Evolutionary conservation across 2,329 filamentous ascomycete species (phyloP).

Genomic region (Aureobasidium sp.): DNA sequence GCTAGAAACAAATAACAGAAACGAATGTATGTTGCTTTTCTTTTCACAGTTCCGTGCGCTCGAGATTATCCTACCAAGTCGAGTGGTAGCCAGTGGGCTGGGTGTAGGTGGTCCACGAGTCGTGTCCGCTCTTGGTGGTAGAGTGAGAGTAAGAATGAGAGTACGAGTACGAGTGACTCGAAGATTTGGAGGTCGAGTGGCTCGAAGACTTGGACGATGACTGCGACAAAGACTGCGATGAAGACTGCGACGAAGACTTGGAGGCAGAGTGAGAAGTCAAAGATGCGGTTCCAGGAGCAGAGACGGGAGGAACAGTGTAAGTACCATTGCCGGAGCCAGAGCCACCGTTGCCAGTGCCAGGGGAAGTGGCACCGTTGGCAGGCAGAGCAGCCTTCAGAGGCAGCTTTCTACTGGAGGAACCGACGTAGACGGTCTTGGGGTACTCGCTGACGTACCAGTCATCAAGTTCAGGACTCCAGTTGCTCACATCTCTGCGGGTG

Average conservation of each 20-base stretch:
- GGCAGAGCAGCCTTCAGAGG: slow-evolving; percentile 33
- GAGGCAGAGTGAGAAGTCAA: neutral
- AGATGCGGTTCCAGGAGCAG: neutral
- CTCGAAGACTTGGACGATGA: neutral
- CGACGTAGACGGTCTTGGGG: slow-evolving; percentile 55
- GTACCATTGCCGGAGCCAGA: slow-evolving; percentile 7
- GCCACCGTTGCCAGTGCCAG: slow-evolving; percentile 6
- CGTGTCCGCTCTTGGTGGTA: neutral
- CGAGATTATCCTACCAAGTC: neutral
- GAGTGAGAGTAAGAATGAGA: neutral
- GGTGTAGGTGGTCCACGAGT: slow-evolving; percentile 1
- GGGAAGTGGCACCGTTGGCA: neutral
- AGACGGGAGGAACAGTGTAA: neutral
- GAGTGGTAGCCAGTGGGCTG: neutral
- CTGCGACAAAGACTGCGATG: neutral
- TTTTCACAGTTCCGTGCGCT: neutral
- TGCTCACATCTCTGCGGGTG: slow-evolving; percentile 74
- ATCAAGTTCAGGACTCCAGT: slow-evolving; percentile 74
- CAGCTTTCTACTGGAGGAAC: slow-evolving; percentile 52
- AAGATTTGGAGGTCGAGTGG: neutral
- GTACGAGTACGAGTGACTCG: neutral
- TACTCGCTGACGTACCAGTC: slow-evolving; percentile 65
- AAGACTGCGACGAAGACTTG: neutral
- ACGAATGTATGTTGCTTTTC: neutral
- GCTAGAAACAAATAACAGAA: neutral